phyloP scores from a whole-genome alignment of 306 rosid species.

The Senna tora region DNA sequence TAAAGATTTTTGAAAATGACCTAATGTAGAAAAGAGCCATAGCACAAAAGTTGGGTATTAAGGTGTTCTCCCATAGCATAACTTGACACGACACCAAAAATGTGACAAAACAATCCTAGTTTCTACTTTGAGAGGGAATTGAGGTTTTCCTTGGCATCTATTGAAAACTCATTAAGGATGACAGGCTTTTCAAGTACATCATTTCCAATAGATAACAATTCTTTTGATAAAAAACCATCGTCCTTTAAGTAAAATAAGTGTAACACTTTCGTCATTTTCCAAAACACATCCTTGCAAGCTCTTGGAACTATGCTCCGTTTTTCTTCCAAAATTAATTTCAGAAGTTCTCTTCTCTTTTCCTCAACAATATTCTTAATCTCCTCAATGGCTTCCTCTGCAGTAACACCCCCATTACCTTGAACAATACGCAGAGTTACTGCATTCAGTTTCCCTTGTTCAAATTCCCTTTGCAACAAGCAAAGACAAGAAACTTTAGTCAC shows the following conservation, averaged over 20 bases:
- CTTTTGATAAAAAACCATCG: slow-evolving; percentile 74
- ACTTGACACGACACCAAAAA: not conserved
- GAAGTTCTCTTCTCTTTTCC: slow-evolving; percentile 61
- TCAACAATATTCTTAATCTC: slow-evolving; percentile 46
- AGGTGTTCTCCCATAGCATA: slow-evolving; percentile 12
- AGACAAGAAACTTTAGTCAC: slow-evolving; percentile 25
- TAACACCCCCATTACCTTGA: slow-evolving; percentile 42
- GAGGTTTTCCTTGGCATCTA: slow-evolving; percentile 10
- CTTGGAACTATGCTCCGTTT: slow-evolving; percentile 66
- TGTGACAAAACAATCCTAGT: slow-evolving; percentile 12
- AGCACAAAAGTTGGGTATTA: too few species aligned
- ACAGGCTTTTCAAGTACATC: slow-evolving; percentile 63
- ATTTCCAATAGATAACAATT: slow-evolving; percentile 55
- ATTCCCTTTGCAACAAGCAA: slow-evolving; percentile 75
- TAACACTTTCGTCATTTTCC: slow-evolving; percentile 72
- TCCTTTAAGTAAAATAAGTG: slow-evolving; percentile 70
- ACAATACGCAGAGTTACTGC: slow-evolving; percentile 49
- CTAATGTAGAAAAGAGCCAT: too few species aligned
- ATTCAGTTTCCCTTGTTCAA: slow-evolving; percentile 76
- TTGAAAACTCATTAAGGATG: slow-evolving; percentile 38
- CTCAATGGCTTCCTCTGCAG: slow-evolving; percentile 50
- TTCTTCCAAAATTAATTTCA: slow-evolving; percentile 65
- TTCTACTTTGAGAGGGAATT: slow-evolving; percentile 4
- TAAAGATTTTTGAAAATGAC: too few species aligned
- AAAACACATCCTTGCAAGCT: slow-evolving; percentile 83